Evolutionary conservation across 495 filamentous ascomycete species (phyloP), one percentile per base, ranked within the genome.

Genomic region (Podospora fimiseda): DNA sequence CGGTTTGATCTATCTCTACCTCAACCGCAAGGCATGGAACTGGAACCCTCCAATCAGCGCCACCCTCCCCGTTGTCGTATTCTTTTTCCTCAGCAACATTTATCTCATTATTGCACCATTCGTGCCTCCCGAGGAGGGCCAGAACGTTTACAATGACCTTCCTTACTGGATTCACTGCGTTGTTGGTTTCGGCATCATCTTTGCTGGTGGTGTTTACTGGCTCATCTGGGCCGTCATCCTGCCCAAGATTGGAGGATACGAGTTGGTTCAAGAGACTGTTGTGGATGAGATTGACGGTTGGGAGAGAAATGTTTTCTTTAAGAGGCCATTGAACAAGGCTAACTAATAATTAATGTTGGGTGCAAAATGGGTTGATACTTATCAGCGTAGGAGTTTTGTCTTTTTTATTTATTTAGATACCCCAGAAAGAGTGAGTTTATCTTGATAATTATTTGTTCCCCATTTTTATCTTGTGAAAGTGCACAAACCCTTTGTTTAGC

Each of bases 191-290:
- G 72, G 62, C n/a, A 68, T 76, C 41, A 66, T 76, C 23, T 24
- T 58, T 11, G 63, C 59, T 6, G 84, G 76, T 0, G 64, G 83
- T 9, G 4, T 84, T 0, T 89, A 89, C 64, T 89, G 85, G 86
- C 80, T 85, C 55, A 55, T 88, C 45, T 87, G 82, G 83, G 85
- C 82, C 3, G 71, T 80, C 4, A 53, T 82, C 24, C 60, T 89
- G 24, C 86, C 87, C 38, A 68, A 70, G 42, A 69, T 80, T 58
- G 79, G 77, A 43, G 66, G 70, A 0, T 87, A 86, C 62, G 73
- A 61, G 43, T 71, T 86, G 14, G 82, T 82, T 51, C 76, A 84
- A 58, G 76, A 80, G 57, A 64, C 58, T 0, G 49, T 61, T 3
- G 55, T 73, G 9, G 62, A 65, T 20, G 59, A 66, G 13, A 64